Conservation (phyloP, 495 filamentous ascomycete species). For the Hapsidospora chrysogenum region DNA sequence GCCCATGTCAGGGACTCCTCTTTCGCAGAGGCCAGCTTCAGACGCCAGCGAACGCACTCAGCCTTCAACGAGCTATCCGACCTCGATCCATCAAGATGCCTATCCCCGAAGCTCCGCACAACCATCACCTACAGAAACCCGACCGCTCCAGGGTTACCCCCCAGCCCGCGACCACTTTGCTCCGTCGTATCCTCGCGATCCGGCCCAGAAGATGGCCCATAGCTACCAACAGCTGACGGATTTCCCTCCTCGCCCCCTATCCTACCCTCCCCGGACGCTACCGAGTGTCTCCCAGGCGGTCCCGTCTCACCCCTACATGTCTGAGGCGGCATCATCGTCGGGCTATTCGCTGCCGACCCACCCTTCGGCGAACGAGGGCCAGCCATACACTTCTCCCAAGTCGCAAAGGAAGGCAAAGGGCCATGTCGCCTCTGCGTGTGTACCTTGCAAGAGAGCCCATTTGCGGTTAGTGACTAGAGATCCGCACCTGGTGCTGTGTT, state of each 20-base stretch:
- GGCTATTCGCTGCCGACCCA: slow-evolving; percentile 17
- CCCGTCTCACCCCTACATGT: neutral
- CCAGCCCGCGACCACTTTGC: slow-evolving; percentile 5
- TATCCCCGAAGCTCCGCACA: slow-evolving; percentile 18
- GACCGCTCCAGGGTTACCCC: slow-evolving; percentile 6
- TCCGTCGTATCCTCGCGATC: slow-evolving; percentile 14
- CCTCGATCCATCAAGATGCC: slow-evolving; percentile 25
- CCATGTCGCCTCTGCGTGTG: slow-evolving; percentile 91
- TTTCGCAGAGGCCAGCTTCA: slow-evolving; percentile 43
- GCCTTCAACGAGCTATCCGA: slow-evolving; percentile 22
- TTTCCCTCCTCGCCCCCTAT: slow-evolving; percentile 15
- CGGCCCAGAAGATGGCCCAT: slow-evolving; percentile 21
- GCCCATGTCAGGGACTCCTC: slow-evolving; percentile 74
- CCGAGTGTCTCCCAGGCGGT: neutral
- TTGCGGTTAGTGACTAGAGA: slow-evolving; percentile 32
- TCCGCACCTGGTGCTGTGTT: slow-evolving; percentile 7
- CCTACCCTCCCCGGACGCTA: slow-evolving; percentile 16
- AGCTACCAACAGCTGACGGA: slow-evolving; percentile 19
- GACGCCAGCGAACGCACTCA: slow-evolving; percentile 40
- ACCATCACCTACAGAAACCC: slow-evolving; percentile 1
- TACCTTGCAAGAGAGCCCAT: slow-evolving; percentile 96
- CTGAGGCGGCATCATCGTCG: slow-evolving; percentile 12
- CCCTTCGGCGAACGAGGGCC: slow-evolving; percentile 16
- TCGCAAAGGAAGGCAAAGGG: slow-evolving; percentile 76
- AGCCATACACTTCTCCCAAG: slow-evolving; percentile 33